A percentile compares a stretch with the other conserved stretches of the same genome.
phyloP scores from a whole-genome alignment of 2,329 filamentous ascomycete species.

The Gyromitra esculenta region DNA sequence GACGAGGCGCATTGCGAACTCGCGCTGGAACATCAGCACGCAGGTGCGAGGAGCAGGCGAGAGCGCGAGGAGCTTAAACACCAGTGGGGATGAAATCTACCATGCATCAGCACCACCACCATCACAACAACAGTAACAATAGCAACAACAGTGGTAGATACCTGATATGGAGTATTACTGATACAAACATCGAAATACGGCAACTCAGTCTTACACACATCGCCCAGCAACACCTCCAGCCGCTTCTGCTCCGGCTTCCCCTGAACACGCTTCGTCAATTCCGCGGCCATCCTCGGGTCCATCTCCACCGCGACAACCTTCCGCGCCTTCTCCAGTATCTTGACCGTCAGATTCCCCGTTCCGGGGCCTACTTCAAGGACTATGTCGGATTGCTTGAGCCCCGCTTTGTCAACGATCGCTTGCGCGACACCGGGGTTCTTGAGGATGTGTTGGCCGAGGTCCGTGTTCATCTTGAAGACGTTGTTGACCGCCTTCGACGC shows the following conservation, averaged over 20 bases:
- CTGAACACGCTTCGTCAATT: constrained; percentile 92
- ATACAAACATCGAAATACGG: constrained; percentile 86
- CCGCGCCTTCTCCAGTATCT: constrained; percentile 87
- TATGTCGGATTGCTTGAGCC: constrained; percentile 85
- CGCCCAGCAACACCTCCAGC: constrained; percentile 86
- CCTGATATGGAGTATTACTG: constrained; percentile 79
- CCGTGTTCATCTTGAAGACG: constrained; percentile 97
- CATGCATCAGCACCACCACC: background rate
- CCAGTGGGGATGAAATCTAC: constrained; percentile 76
- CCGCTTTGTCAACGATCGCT: constrained; percentile 84
- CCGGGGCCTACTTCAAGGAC: constrained; percentile 94
- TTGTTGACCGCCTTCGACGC: constrained; percentile 72
- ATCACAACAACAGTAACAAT: constrained; percentile 2
- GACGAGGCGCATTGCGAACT: constrained; percentile 90
- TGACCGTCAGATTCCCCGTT: constrained; percentile 86
- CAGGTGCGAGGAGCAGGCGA: constrained; percentile 82
- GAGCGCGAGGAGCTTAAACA: constrained; percentile 87
- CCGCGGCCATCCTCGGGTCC: constrained; percentile 95
- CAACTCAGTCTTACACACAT: constrained; percentile 88
- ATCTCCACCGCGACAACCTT: constrained; percentile 87
- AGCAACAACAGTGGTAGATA: constrained; percentile 60
- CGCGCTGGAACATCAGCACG: constrained; percentile 95
- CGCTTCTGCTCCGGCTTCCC: constrained; percentile 84
- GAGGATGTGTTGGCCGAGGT: constrained; percentile 88
- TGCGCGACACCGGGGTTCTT: constrained; percentile 89